phyloP scores from a whole-genome alignment of 163 green algal species.

The Scenedesmus sp. region DNA sequence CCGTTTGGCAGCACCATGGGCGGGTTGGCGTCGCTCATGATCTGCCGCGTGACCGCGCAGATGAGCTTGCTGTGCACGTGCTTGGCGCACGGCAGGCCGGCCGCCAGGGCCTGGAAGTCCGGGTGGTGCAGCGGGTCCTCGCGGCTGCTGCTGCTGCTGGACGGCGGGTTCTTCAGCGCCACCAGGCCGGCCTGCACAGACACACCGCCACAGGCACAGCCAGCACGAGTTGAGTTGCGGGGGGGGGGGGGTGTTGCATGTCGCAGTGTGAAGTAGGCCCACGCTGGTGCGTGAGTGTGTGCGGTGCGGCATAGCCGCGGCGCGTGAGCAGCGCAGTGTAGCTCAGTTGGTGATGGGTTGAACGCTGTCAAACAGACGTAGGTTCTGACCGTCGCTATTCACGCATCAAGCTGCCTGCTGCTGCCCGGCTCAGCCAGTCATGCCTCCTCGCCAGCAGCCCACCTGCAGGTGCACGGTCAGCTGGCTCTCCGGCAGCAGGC shows the following conservation, averaged over 20 bases:
- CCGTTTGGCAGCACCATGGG: slow-evolving; percentile 96
- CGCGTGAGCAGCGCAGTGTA: no score
- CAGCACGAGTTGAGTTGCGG: neutral
- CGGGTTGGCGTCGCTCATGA: slow-evolving; percentile 97
- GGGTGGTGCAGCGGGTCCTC: slow-evolving; percentile 67
- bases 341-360: no score
- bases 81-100: slow-evolving; percentile 89
- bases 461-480: slow-evolving; percentile 92
- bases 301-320: no score
- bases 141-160: slow-evolving; percentile 46
- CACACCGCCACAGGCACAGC: neutral
- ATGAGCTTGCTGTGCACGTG: slow-evolving; percentile 93
- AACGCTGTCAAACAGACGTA: no score
- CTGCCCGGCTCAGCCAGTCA: no score
- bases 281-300: no score
- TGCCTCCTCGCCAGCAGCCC: slow-evolving; percentile 5
- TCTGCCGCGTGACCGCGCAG: slow-evolving; percentile 86
- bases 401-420: no score
- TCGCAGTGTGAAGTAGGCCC: no score
- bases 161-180: slow-evolving; percentile 50
- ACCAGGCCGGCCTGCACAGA: slow-evolving; percentile 40
- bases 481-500: slow-evolving; percentile 81
- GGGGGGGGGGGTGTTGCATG: no score
- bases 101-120: slow-evolving; percentile 81
- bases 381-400: no score